Percentiles rank a stretch among this genome's conserved stretches.
These are phyloP conservation scores for Rhizopus microsporus DNA, from an alignment of 371 early-diverging fungal species.

Conservation along the genomic window DNA sequence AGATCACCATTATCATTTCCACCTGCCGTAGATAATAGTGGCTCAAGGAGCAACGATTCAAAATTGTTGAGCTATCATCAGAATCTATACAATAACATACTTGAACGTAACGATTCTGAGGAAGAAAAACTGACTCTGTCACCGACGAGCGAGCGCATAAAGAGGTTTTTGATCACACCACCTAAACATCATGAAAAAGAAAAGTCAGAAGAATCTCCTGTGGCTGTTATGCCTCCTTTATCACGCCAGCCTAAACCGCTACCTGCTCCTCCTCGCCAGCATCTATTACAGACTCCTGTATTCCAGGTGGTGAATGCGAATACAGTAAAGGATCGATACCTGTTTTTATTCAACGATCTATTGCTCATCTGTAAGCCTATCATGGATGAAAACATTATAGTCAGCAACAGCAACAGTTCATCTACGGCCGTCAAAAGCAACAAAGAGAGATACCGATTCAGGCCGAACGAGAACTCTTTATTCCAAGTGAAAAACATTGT, in stretches of 20 bases:
- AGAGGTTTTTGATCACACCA: constrained; percentile 11
- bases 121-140: constrained; percentile 10
- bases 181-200: constrained; percentile 6
- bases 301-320: constrained; percentile 74
- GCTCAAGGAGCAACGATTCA: not conserved
- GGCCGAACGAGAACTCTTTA: constrained; percentile 54
- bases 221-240: not conserved
- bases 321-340: constrained; percentile 73
- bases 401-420: constrained; percentile 15
- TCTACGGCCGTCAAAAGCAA: constrained; percentile 17
- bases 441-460: constrained; percentile 28
- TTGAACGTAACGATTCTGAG: constrained; percentile 3
- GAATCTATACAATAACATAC: not conserved
- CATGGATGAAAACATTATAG: constrained; percentile 52
- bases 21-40: constrained; percentile 4
- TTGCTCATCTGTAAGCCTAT: constrained; percentile 74
- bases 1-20: constrained; percentile 24
- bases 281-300: constrained; percentile 76
- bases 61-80: not conserved
- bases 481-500: constrained; percentile 68
- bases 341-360: constrained; percentile 81
- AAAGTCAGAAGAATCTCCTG: not conserved
- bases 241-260: constrained; percentile 14
- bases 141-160: constrained; percentile 3
- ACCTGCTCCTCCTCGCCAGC: constrained; percentile 52